These are phyloP conservation scores for Boletus tylopilopsis DNA, from an alignment of 768 basidiomycete species.

Conservation along the genomic window DNA sequence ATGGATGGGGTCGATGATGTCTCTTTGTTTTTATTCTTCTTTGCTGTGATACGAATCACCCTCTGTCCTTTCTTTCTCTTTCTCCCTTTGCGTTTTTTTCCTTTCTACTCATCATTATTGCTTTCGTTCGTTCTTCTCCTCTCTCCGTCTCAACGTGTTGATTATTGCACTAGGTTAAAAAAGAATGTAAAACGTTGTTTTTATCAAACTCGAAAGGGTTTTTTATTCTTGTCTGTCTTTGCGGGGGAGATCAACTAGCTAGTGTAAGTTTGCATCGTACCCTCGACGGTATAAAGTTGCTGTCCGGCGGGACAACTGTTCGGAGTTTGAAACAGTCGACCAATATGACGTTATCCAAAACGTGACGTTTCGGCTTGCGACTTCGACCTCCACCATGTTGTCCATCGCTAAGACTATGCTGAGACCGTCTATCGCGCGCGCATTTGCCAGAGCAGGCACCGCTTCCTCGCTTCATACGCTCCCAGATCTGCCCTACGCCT, in stretches of 20 bases:
- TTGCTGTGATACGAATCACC: slow-evolving; percentile 10
- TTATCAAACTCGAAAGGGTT: background rate
- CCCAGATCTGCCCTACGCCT: slow-evolving; percentile 74
- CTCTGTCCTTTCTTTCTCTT: slow-evolving; percentile 1
- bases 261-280: slow-evolving; percentile 8
- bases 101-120: slow-evolving; percentile 32
- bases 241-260: background rate
- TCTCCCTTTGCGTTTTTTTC: background rate
- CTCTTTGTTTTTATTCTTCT: slow-evolving; percentile 5
- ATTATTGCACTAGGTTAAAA: slow-evolving; percentile 8
- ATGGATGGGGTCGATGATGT: slow-evolving; percentile 33
- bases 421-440: slow-evolving; percentile 43
- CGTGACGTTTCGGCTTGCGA: too few relatives aligned
- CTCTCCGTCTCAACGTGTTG: slow-evolving; percentile 3
- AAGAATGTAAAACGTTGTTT: slow-evolving; percentile 8
- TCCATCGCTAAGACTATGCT: slow-evolving; percentile 42
- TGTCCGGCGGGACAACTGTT: too few relatives aligned
- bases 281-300: slow-evolving; percentile 22
- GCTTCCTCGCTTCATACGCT: slow-evolving; percentile 62
- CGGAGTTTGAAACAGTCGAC: background rate
- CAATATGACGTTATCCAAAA: slow-evolving; percentile 1
- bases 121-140: slow-evolving; percentile 17
- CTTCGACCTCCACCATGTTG: slow-evolving; percentile 38
- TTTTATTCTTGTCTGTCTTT: background rate
- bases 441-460: slow-evolving; percentile 40